Conservation (phyloP, 768 basidiomycete genomes). For the Melanogaster broomeanus region DNA sequence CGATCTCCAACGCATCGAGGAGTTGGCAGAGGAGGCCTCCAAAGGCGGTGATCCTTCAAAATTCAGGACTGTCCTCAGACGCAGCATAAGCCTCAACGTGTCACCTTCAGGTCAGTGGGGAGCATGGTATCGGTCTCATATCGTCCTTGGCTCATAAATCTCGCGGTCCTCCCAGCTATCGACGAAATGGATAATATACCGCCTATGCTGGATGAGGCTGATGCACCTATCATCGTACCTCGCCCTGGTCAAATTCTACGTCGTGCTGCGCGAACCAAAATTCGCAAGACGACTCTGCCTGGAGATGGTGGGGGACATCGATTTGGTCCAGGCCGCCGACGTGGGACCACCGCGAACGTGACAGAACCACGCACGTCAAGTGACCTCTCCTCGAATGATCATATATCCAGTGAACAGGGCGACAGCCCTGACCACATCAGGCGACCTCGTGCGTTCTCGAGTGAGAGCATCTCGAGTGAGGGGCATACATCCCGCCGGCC, state of each 20-base stretch:
- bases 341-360: conserved; percentile 26
- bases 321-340: conserved; percentile 51
- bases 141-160: conserved; percentile 21
- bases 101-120: conserved; percentile 75
- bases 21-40: conserved; percentile 88
- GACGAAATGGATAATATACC: conserved; percentile 69
- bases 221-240: conserved; percentile 85
- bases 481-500: conserved; percentile 49
- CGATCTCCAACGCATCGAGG: conserved; percentile 93
- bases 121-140: conserved; percentile 5
- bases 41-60: conserved; percentile 79
- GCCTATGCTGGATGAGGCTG: conserved; percentile 75
- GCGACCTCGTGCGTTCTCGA: conserved; percentile 38
- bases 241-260: conserved; percentile 88
- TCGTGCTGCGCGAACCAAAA: conserved; percentile 91
- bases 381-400: conserved; percentile 59
- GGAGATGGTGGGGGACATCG: conserved; percentile 85
- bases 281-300: conserved; percentile 78
- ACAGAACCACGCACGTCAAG: conserved; percentile 61
- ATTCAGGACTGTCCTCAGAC: conserved; percentile 75
- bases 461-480: conserved; percentile 39
- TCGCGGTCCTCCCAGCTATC: conserved; percentile 45
- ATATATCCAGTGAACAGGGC: conserved; percentile 57
- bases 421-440: conserved; percentile 45
- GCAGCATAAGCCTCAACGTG: conserved; percentile 86